phyloP scores from a whole-genome alignment of 768 basidiomycete species.

The Amanita molliuscula region DNA sequence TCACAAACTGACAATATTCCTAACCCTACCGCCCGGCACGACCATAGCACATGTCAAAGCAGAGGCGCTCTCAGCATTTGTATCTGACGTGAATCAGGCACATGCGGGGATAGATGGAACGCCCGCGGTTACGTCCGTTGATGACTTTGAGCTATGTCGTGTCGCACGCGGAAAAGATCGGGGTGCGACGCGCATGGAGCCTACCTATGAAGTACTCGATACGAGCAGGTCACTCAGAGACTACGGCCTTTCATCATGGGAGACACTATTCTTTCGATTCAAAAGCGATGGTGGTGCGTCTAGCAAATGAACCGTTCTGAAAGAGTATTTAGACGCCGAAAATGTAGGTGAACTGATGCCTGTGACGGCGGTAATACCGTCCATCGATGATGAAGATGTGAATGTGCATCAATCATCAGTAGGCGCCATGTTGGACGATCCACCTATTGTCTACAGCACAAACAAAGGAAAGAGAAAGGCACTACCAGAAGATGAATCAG shows the following conservation, averaged over 20 bases:
- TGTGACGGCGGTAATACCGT: conserved; percentile 46
- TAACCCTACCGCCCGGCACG: conserved; percentile 42
- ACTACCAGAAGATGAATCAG: conserved; percentile 17
- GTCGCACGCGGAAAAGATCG: conserved; percentile 44
- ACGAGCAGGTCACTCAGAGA: conserved; percentile 32
- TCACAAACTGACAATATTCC: conserved; percentile 57
- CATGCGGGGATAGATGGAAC: conserved; percentile 19
- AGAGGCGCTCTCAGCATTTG: conserved; percentile 53
- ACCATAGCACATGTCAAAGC: conserved; percentile 51
- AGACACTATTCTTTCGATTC: conserved; percentile 58
- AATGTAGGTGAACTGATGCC: conserved; percentile 46
- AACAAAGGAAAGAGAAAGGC: conserved; percentile 63
- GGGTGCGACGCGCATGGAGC: conserved; percentile 15
- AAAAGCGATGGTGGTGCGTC: conserved; percentile 47
- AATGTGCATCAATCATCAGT: conserved; percentile 19
- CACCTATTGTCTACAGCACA: conserved; percentile 18
- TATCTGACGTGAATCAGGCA: conserved; percentile 31
- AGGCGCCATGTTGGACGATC: conserved; percentile 7
- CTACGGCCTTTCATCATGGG: conserved; percentile 51
- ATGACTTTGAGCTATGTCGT: conserved; percentile 60
- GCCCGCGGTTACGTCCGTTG: conserved; percentile 22
- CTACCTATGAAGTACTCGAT: conserved; percentile 40
- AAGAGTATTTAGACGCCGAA: not conserved
- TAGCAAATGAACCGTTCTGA: not conserved
- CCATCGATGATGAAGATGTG: conserved; percentile 54